Conservation (phyloP, 345 rosid genomes). For the Geranium rotundifolium region DNA sequence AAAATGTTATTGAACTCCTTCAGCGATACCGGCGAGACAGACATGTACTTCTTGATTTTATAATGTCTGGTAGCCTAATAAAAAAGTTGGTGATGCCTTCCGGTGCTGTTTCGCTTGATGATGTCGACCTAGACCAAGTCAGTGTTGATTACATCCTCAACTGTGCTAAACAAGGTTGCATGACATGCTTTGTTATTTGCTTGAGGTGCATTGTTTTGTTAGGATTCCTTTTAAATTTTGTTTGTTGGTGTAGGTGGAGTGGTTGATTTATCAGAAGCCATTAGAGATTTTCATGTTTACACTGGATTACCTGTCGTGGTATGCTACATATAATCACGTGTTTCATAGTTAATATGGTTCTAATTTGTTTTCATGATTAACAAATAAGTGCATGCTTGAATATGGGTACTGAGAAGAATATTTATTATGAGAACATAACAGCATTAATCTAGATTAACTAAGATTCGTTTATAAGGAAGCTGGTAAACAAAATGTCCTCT, state of each 20-base stretch:
- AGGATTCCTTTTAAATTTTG: not conserved
- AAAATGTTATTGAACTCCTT: slow-evolving; percentile 56
- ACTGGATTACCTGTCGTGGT: slow-evolving; percentile 81
- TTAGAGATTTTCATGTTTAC: slow-evolving; percentile 83
- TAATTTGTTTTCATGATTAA: too few species aligned
- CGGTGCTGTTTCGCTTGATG: slow-evolving; percentile 93
- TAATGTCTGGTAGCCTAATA: slow-evolving; percentile 71
- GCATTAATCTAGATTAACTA: not conserved
- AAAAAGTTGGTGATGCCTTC: slow-evolving; percentile 97
- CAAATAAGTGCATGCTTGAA: not conserved
- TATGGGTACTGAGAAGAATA: not conserved
- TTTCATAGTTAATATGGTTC: not conserved
- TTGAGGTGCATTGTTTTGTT: not conserved
- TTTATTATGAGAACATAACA: not conserved
- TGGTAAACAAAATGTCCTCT: not conserved
- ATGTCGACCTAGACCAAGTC: slow-evolving; percentile 97
- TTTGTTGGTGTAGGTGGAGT: slow-evolving; percentile 41
- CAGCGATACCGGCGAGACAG: slow-evolving; percentile 90
- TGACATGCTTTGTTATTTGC: not conserved
- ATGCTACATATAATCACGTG: slow-evolving; percentile 1
- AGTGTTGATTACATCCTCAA: slow-evolving; percentile 85
- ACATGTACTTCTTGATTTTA: slow-evolving; percentile 64
- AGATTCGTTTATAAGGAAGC: not conserved
- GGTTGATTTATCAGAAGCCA: slow-evolving; percentile 92
- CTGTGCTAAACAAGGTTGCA: slow-evolving; percentile 74